A percentile compares a stretch with the other conserved stretches of the same genome.
Evolutionary conservation across 768 basidiomycete species (phyloP).

Genomic region (Psilocybe cubensis): DNA sequence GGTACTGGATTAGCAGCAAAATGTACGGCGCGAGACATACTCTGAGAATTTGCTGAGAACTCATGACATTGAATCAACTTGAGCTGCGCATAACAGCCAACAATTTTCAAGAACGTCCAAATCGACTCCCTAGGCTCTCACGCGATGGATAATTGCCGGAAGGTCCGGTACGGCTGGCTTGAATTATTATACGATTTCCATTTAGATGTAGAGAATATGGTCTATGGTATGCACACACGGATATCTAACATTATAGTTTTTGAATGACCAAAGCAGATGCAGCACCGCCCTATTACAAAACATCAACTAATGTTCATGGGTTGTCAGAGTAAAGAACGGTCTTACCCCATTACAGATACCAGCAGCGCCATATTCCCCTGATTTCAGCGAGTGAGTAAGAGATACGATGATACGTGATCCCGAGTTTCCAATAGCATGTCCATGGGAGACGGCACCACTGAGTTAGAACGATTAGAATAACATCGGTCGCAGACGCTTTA

Average conservation of each 20-base stretch:
- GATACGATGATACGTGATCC: conserved; percentile 95
- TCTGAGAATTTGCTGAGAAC: conserved; percentile 15
- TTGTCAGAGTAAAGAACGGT: conserved; percentile 16
- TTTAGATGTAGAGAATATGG: conserved; percentile 11
- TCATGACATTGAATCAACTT: neutral
- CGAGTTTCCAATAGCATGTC: conserved; percentile 96
- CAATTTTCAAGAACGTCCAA: conserved; percentile 4
- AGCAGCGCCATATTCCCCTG: conserved; percentile 93
- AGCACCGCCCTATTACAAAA: conserved; percentile 73
- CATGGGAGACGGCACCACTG: conserved; percentile 95
- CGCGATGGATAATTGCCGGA: conserved; percentile 13
- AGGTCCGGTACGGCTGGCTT: neutral
- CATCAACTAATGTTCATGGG: conserved; percentile 18
- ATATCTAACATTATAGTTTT: conserved; percentile 60
- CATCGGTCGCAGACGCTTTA: conserved; percentile 4
- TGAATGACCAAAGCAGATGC: conserved; percentile 91
- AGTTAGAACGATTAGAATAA: conserved; percentile 22
- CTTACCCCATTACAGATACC: conserved; percentile 97
- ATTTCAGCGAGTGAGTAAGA: conserved; percentile 86
- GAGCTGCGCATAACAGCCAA: conserved; percentile 10
- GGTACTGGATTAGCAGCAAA: neutral
- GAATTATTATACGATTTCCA: conserved; percentile 7
- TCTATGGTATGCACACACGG: conserved; percentile 13
- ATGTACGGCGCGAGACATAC: conserved; percentile 16
- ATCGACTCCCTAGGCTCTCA: conserved; percentile 13